Conservation (phyloP, 352 stramenopile genomes). For the Pythium apleroticum region DNA sequence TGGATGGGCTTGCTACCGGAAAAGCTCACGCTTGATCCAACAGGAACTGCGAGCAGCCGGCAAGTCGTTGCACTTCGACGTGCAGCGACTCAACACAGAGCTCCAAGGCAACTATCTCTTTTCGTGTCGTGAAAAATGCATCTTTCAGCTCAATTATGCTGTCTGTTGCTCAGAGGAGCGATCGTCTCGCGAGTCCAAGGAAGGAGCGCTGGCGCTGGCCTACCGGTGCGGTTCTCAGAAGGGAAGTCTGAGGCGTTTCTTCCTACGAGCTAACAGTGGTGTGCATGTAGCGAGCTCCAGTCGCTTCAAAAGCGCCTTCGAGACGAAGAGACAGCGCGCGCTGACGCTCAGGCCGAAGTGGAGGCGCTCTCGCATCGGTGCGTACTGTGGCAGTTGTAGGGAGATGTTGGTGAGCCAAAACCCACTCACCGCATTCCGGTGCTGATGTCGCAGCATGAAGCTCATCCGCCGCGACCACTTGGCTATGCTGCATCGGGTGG, state of each 20-base stretch:
- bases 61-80: conserved; percentile 37
- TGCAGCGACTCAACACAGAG: conserved; percentile 34
- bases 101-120: conserved; percentile 36
- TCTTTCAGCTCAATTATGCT: too few species aligned
- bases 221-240: conserved; percentile 25
- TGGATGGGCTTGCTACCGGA: neutral
- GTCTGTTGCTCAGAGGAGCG: conserved; percentile 26
- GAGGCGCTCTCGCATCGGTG: conserved; percentile 40
- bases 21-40: neutral
- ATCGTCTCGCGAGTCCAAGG: conserved; percentile 27
- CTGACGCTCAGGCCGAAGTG: conserved; percentile 37
- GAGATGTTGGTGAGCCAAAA: too few species aligned
- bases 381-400: neutral
- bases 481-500: conserved; percentile 38
- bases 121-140: too few species aligned
- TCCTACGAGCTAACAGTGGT: neutral
- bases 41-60: conserved; percentile 43
- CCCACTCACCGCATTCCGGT: neutral
- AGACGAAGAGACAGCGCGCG: conserved; percentile 36
- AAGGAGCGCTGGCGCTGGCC: conserved; percentile 29
- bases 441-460: conserved; percentile 28
- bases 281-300: conserved; percentile 34
- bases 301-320: conserved; percentile 36
- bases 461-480: conserved; percentile 41
- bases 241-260: too few species aligned